Conservation (phyloP, 306 rosid species). For the Arachis stenosperma region DNA sequence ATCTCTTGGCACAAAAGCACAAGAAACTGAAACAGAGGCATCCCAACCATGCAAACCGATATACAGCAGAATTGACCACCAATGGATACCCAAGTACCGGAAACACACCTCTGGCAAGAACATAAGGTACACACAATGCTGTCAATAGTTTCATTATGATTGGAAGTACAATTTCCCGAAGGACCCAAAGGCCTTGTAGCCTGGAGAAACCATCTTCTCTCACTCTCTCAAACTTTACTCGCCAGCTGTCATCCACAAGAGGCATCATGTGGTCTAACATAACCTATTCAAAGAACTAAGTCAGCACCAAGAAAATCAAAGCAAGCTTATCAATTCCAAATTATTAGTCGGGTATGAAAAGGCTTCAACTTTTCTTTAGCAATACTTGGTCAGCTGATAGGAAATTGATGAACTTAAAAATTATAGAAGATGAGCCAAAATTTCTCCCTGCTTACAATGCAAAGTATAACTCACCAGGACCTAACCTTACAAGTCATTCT, state of each 20-base stretch:
- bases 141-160: slow-evolving; percentile 94
- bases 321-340: slow-evolving; percentile 4
- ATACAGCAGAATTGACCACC: slow-evolving; percentile 93
- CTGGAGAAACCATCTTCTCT: slow-evolving; percentile 97
- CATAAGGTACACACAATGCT: slow-evolving; percentile 91
- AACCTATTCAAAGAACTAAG: slow-evolving; percentile 57
- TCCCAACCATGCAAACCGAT: slow-evolving; percentile 97
- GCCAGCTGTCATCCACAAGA: slow-evolving; percentile 91
- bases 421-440: slow-evolving; percentile 3
- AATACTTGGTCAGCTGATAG: slow-evolving; percentile 7
- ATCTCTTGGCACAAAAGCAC: slow-evolving; percentile 92
- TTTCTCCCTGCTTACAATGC: background rate
- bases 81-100: slow-evolving; percentile 94
- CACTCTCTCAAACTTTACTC: slow-evolving; percentile 90
- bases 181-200: slow-evolving; percentile 96
- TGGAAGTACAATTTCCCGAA: slow-evolving; percentile 92
- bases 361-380: background rate
- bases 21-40: slow-evolving; percentile 83
- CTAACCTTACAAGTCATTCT: background rate
- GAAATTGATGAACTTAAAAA: slow-evolving; percentile 26
- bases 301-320: slow-evolving; percentile 28
- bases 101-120: slow-evolving; percentile 89
- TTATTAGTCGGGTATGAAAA: slow-evolving; percentile 24
- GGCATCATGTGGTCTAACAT: slow-evolving; percentile 99
- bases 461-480: background rate